Conservation (phyloP, 345 rosid genomes). For the Cardamine occulta region DNA sequence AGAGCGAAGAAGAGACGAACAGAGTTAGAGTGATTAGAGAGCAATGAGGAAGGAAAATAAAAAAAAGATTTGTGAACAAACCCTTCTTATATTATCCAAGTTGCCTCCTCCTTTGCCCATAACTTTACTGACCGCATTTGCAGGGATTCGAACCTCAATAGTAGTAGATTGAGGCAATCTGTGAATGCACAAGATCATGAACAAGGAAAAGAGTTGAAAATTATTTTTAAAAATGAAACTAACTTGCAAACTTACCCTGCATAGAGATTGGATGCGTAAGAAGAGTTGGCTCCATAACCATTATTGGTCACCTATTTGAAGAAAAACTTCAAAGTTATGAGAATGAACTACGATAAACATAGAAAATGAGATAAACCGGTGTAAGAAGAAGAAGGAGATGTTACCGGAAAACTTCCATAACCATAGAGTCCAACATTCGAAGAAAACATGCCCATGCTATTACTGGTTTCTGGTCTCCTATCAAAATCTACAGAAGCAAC, state of each 20-base stretch:
- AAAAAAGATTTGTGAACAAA: conserved; percentile 42
- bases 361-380: not conserved
- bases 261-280: conserved; percentile 73
- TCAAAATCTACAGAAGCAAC: conserved; percentile 73
- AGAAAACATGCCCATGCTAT: conserved; percentile 66
- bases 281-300: conserved; percentile 65
- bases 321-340: not conserved
- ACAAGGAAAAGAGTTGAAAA: conserved; percentile 2
- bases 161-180: conserved; percentile 66
- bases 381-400: not conserved
- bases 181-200: conserved; percentile 24
- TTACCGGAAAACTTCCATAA: conserved; percentile 78
- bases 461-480: conserved; percentile 70
- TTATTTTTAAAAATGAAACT: not conserved
- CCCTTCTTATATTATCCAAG: conserved; percentile 87
- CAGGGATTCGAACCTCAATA: conserved; percentile 80
- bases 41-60: conserved; percentile 9
- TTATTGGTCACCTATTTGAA: conserved; percentile 60
- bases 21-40: conserved; percentile 25
- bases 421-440: conserved; percentile 70
- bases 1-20: conserved; percentile 13
- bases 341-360: not conserved
- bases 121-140: conserved; percentile 86
- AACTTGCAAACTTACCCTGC: conserved; percentile 65
- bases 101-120: conserved; percentile 93